These are phyloP conservation scores for Solanum hybrid DNA, from an alignment of 305 asterid genomes.

Conservation along the genomic window DNA sequence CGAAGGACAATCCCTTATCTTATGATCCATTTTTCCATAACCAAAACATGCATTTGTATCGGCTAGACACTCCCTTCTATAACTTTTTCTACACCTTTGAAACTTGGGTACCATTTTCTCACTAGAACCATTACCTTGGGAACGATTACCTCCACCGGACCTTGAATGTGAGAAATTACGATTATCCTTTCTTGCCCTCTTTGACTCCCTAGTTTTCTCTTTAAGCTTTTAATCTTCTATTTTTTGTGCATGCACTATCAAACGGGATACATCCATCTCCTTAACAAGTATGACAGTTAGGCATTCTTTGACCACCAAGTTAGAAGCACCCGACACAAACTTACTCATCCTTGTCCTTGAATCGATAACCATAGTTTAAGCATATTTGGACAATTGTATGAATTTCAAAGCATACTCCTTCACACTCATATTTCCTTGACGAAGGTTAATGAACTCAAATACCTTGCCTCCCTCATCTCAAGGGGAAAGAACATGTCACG, in stretches of 20 bases:
- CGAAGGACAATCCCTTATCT: background rate
- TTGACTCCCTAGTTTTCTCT: background rate
- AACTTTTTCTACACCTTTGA: background rate
- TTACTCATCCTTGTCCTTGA: background rate
- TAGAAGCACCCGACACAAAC: background rate
- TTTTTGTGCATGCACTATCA: background rate
- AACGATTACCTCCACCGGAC: background rate
- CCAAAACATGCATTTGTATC: no score
- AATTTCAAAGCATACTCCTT: no score
- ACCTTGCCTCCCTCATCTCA: background rate
- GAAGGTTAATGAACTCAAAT: no score
- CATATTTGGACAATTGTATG: no score
- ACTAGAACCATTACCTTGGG: background rate
- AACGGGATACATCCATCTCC: background rate
- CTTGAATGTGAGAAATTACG: background rate
- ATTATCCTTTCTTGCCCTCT: background rate
- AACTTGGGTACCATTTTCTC: background rate
- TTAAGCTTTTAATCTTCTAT: background rate
- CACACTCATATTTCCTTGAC: no score
- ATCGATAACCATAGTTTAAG: no score
- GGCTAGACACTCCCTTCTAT: no score
- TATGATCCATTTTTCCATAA: background rate
- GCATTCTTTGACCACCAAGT: background rate
- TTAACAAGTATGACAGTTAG: background rate
- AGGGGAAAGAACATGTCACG: background rate